Evolutionary conservation across 768 basidiomycete genomes (phyloP), one percentile per base, ranked within the genome.

Genomic region (Podaxis sp.): DNA sequence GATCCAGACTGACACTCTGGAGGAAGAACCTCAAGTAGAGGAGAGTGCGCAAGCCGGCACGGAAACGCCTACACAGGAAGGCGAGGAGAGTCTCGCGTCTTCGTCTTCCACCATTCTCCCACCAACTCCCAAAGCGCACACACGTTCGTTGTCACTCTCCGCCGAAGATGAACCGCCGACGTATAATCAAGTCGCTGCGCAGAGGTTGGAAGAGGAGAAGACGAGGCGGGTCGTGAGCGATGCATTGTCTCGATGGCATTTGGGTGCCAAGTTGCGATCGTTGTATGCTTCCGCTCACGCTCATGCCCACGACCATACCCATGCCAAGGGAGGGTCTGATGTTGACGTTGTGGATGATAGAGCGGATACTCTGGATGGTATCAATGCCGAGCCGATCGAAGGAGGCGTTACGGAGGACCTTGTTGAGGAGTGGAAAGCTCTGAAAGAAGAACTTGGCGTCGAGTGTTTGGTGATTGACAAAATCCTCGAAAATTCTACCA

Each of bases 391-490:
- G 8, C 53, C 53, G 22, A 40, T 79, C 17, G 73, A 80, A 4
- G 82, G 82, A 2, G 87, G 87, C 11, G 76, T 94, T 28, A 86
- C 90, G 3, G 80, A 84, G 57, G 90, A 92, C 39, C 77, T 84
- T 1, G 72, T 82, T 24, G 89, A 88, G 65, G 91, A 92, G 66
- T 94, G 92, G 93, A 85, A 85, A 66, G 82, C 87, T 6, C 76
- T 94, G 59, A 92, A 94, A 74, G 84, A 84, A 28, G 90, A 93
- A 70, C 80, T 94, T 8, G 92, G 92, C 11, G 80, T 92, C 49
- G 87, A 87, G 28, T 94, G 92, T 68, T 67, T 77, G 30, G 89
- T 91, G 52, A 89, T 94, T 68, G 92, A 94, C 72, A 85, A 87
- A 72, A 75, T 88, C 57, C 77, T 94, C 60, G 84, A 72, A 49